Base-by-base conservation (phyloP, 768 basidiomycete genomes). In the Xerocomellus chrysenteron region DNA sequence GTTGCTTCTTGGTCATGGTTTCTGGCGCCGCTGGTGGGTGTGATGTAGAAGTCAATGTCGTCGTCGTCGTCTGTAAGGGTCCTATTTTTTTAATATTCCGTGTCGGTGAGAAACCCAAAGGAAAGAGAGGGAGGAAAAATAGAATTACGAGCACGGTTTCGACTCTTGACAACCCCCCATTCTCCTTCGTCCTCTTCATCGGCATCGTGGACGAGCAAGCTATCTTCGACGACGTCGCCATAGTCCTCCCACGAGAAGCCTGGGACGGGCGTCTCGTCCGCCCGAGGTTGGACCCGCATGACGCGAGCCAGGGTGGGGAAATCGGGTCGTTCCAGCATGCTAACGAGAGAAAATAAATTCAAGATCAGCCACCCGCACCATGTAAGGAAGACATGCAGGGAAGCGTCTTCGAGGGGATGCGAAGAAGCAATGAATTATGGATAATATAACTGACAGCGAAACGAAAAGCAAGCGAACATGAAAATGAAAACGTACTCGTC, bases 201-300 rank as follows among this genome's bases (percentile, higher is more conserved):
- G 5, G 81, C 83, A 43, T 84, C 85, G 47, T 79, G 79, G n/a
- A 76, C 78, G 12, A 72, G 78, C 39, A 71, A 67, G 35, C 60
- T 62, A 0, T 66, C 72, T 17, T 65, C 65, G 49, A 80, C 69
- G 21, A 82, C 82, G 50, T 90, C 86, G 54, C 90, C 90, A 64
- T 90, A 90, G 73, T 91, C 88, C 0, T 73, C 84, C 89, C 86
- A 89, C 0, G 87, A 82, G 67, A 86, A 87, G 0, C 88, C 88
- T 7, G 76, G 70, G 9, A 81, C 83, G 16, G 87, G 85, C 41
- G 77, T 75, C 52, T 86, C 84, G 54, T 78, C 77, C n/a, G 82
- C 71, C 11, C 64, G 71, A 16, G 86, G 83, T 59, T 78, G 78
- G 5, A 90, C 79, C 24, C 87, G 88, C 76, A 88, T 82, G 55